These are phyloP conservation scores for Mycena floridula DNA, from an alignment of 768 basidiomycete species.

Conservation along the genomic window DNA sequence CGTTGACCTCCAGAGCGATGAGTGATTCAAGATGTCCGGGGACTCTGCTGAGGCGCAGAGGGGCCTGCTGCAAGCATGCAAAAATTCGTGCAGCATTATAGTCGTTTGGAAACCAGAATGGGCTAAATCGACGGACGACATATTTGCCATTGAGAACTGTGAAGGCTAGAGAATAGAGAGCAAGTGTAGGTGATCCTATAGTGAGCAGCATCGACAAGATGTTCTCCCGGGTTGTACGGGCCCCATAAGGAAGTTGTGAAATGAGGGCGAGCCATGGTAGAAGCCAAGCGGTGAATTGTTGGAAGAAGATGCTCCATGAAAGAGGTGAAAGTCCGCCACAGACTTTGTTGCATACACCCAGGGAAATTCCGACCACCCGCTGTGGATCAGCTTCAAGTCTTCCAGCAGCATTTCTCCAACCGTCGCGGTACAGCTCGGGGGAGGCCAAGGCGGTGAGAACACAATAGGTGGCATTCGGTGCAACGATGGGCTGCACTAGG, in stretches of 20 bases:
- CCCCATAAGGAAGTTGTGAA: slow-evolving; percentile 43
- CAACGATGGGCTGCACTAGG: no score
- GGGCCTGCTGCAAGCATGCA: slow-evolving; percentile 35
- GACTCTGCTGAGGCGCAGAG: slow-evolving; percentile 24
- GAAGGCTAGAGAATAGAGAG: slow-evolving; percentile 37
- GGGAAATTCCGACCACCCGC: no score
- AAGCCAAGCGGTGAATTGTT: slow-evolving; percentile 38
- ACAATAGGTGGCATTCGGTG: no score
- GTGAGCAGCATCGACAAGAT: slow-evolving; percentile 35
- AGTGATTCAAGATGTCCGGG: slow-evolving; percentile 30
- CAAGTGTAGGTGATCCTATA: slow-evolving; percentile 37
- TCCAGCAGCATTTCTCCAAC: no score
- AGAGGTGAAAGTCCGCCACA: no score
- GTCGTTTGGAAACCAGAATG: slow-evolving; percentile 23
- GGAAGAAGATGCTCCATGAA: no score
- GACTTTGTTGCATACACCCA: no score
- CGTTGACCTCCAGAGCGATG: slow-evolving; percentile 34
- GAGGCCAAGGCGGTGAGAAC: no score
- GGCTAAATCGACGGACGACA: slow-evolving; percentile 26
- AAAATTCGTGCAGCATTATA: slow-evolving; percentile 26
- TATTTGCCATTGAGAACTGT: slow-evolving; percentile 39
- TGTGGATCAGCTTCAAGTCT: no score
- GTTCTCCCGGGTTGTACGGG: slow-evolving; percentile 31
- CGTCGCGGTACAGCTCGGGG: no score
- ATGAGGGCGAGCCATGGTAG: slow-evolving; percentile 43